Base-by-base conservation (phyloP, 1,284 basidiomycete species). In the Hemileia vastatrix region DNA sequence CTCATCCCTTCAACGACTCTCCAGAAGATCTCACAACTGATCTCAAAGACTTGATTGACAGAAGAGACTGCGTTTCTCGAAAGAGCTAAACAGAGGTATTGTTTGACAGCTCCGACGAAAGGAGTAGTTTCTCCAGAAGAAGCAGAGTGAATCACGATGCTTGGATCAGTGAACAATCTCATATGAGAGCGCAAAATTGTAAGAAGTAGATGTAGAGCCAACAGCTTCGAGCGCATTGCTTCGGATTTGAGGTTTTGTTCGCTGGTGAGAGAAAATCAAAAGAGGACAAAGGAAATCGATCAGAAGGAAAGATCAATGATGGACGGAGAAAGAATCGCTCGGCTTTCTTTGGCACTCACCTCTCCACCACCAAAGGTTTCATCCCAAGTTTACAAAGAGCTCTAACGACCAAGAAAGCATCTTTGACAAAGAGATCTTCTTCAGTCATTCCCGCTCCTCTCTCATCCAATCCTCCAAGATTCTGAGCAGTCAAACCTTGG, bases 1-100 rank as follows among this genome's bases (percentile, higher is more conserved):
- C 74, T 66, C 71, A 75, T 73, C 2, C 72, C 74, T 21, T 68
- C 61, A n/a, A 75, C 62, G 5, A 75, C 69, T 40, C 69, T 67
- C 74, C 74, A 75, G 48, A 75, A 75, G 65, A 75, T 73, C 66
- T 75, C 74, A 65, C 73, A 74, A 58, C 69, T 69, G 57, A 74
- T 64, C 63, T 75, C 73, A 63, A 75, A 75, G 19, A 75, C 72
- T 53, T 72, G 73, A 54, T 73, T 69, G 64, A 75, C 68, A 59
- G 69, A 69, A 56, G 68, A 70, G 33, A 75, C 73, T 13, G 74
- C 74, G 50, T 75, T 75, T 19, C 74, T 67, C 51, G 71, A 72
- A 33, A 75, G 67, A 52, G 69, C 70, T 62, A 75, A 68, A 58
- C 74, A 75, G 63, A 75, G 66, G 45, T 75, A 75, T 67, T 75